Evolutionary conservation across 805 yeast genomes (phyloP), one percentile per base, ranked within the genome.

Genomic region (Scheffersomyces amazonensis): DNA sequence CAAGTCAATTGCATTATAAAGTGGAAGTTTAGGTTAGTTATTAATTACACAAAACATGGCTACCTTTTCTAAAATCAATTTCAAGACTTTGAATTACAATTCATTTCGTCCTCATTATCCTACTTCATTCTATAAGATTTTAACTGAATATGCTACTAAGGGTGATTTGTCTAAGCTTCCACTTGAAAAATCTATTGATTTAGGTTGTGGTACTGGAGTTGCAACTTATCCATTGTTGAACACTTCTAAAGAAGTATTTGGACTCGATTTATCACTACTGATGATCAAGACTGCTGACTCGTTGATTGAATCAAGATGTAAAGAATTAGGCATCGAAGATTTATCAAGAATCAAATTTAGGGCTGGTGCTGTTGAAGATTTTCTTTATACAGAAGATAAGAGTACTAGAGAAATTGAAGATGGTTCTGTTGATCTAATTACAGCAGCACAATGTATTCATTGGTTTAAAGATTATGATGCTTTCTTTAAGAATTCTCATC

Each of bases 181-280:
- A 4, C 43, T 56, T 4, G 34, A 40, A 2, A 45, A 43, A 5
- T 48, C 80, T 7, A 55, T 61, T 52, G 64, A 60, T 50, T 48
- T 75, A 31, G 81, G 82, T 0, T 73, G 79, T 46, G 81, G 81
- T 0, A 73, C 80, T 1, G 82, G 81, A 0, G 71, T 69, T 18
- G 78, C 76, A 0, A 63, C 75, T 1, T 58, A 65, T 35, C 77
- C 77, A 2, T 49, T 76, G 34, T 55, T 72, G 18, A 54, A 60
- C 28, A 37, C 67, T 15, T 55, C 72, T 22, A 48, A 66, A 1
- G 52, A 57, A 15, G 72, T 73, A 5, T 49, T 60, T 12, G 78
- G 78, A 1, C 51, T 75, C 3, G 83, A 77, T 48, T 49, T 71
- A 28, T 75, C 80, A 1, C 48, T 62, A 3, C 58, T 52, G 27